Evolutionary conservation across 306 rosid genomes (phyloP), one percentile per base, ranked within the genome.

Genomic region (Hylodesmum podocarpum): DNA sequence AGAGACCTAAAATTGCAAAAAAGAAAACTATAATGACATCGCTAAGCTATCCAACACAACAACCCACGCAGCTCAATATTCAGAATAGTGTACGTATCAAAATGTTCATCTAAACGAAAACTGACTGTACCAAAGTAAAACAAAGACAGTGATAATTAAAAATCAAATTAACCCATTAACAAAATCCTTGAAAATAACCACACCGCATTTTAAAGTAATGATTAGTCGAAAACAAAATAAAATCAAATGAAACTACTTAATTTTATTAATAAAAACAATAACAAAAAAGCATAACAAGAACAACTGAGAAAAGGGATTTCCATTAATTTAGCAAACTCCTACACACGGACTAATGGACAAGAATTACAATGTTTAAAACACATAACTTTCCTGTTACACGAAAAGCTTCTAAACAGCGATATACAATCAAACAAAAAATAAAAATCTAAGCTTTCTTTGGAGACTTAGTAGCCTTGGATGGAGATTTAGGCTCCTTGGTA

Each of bases 381-480:
- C 59, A 73, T 8, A 5, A 67, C 7, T 8, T 33, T 44, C 41
- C 70, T 29, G 43, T 50, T 16, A 34, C 72, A 61, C 16, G n/a
- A 55, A 4, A 34, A 28, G 9, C 6, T 2, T 4, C 86, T 79
- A 73, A 82, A 34, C 12, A 43, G 43, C 29, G 29, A 49, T 69
- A 1, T 88, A 86, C 84, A 81, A 74, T 66, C 77, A 70, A 33
- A 12, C 4, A 7, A 8, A 4, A 13, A 46, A 0, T n/a, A n/a
- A 62, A 8, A 39, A 12, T 25, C 27, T 68, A 86, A 31, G 93
- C 91, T 25, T 91, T 89, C 83, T 84, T 89, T 0, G 92, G 96
- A 6, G 96, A 90, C 47, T 92, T 92, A 31, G 83, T 68, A 0
- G 91, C 89, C 77, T 87, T 91, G 0, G 90, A 66, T 0, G 93